Conservation (phyloP, 2,329 filamentous ascomycete genomes). For the Neofusicoccum sp. region DNA sequence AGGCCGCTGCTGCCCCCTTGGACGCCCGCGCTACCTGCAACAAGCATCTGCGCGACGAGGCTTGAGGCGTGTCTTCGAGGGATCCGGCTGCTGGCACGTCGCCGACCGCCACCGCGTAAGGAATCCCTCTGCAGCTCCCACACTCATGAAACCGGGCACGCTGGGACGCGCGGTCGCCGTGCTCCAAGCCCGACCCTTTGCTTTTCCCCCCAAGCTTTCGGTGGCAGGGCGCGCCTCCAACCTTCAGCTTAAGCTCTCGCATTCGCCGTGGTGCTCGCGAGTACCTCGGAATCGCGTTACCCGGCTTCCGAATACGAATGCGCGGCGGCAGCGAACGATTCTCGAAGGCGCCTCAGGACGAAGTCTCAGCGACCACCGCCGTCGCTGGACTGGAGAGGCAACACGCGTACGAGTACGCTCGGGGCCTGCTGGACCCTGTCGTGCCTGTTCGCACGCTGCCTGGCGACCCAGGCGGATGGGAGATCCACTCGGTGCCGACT, state of each 20-base stretch:
- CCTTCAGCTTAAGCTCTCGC: neutral
- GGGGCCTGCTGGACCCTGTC: neutral
- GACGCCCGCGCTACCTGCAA: neutral
- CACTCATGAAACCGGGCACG: too few species aligned
- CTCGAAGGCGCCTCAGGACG: slow-evolving; percentile 7
- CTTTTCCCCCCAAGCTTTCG: neutral
- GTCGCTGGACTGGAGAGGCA: neutral
- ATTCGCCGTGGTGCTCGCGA: neutral
- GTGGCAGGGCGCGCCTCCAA: neutral
- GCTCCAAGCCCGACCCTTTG: too few species aligned
- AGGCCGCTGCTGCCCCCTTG: slow-evolving; percentile 3
- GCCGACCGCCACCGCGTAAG: too few species aligned
- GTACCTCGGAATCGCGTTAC: neutral
- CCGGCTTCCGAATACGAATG: slow-evolving; percentile 10
- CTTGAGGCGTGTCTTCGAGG: too few species aligned
- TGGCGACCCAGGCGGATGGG: neutral
- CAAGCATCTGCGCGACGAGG: neutral
- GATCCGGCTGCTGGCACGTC: too few species aligned
- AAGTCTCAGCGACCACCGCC: too few species aligned
- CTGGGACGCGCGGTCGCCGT: too few species aligned
- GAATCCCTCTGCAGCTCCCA: too few species aligned
- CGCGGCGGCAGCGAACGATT: neutral
- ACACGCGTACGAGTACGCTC: neutral
- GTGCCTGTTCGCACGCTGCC: neutral
- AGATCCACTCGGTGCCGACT: neutral